Conservation (phyloP, 2,329 filamentous ascomycete genomes). For the Xylaria sp. region DNA sequence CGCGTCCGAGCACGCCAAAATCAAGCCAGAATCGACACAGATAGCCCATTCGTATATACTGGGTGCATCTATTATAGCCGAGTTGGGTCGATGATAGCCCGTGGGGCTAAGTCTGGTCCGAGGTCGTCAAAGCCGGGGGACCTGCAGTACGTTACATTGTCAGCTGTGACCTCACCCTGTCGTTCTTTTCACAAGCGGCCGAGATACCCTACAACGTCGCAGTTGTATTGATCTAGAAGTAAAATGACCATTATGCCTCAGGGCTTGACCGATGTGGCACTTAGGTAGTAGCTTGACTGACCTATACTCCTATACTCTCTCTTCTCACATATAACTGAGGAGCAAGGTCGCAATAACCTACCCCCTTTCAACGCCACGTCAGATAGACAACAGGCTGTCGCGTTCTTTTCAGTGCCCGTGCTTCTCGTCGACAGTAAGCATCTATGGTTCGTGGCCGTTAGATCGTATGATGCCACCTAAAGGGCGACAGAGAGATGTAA, state of each 20-base stretch:
- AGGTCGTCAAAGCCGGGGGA: constrained; percentile 29
- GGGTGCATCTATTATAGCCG: constrained; percentile 31
- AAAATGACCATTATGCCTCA: constrained; percentile 9
- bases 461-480: constrained; percentile 27
- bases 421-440: constrained; percentile 14
- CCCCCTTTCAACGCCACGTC: constrained; percentile 7
- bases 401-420: constrained; percentile 18
- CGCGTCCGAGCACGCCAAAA: constrained; percentile 21
- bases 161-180: constrained; percentile 36
- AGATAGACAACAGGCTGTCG: not conserved
- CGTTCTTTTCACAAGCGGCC: constrained; percentile 18
- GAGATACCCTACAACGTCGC: constrained; percentile 20
- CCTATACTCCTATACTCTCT: constrained; percentile 17
- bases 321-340: constrained; percentile 6
- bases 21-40: constrained; percentile 25
- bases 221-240: constrained; percentile 30
- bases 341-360: constrained; percentile 12
- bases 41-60: constrained; percentile 19
- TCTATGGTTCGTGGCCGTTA: constrained; percentile 9
- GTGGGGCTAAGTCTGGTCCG: constrained; percentile 25
- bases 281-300: constrained; percentile 23
- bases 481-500: constrained; percentile 29
- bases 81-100: constrained; percentile 18
- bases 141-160: constrained; percentile 40
- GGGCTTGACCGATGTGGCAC: constrained; percentile 7